Base-by-base conservation (phyloP, 768 basidiomycete species). In the Mrakia hoshinonis region DNA sequence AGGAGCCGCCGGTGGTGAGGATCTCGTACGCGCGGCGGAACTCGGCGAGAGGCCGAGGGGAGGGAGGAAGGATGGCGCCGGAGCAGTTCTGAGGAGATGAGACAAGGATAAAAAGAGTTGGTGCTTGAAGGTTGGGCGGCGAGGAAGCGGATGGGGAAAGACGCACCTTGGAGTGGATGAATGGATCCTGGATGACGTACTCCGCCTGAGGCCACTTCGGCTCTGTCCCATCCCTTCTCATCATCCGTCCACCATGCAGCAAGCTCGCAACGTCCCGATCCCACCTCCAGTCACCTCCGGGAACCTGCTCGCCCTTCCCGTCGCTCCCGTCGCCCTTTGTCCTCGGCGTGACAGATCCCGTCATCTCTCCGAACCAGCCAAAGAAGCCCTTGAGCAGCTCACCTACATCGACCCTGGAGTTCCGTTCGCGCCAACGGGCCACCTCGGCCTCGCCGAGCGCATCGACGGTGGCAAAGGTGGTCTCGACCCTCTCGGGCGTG, bases 391-490 rank as follows among this genome's bases (percentile, higher is more conserved):
- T 49, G 36, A 51, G 22, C n/a, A 68, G 67, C 13, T 49, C 51
- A 13, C 67, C 67, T 5, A 68, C 24, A 26, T 68, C 67, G n/a
- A 68, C 48, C 10, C 54, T 22, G 20, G 38, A 15, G 34, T 68
- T 68, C 51, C 36, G 4, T 18, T 68, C 34, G 13, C 39, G 34
- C 67, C 67, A 68, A 2, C 54, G 2, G 15, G 34, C 67, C 4
- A 49, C 52, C n/a, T 68, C 67, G 24, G 54, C 67, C 22, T 46
- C 67, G 34, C 48, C 54, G 22, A 54, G n/a, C 18, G 43, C 29
- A 24, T 48, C 63, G 43, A 71, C 70, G 39, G 70, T 63, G 5
- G 49, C 70, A n/a, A 71, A 71, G 4, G 70, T 71, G 20, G 70
- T 71, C 52, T 65, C 31, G 52, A 66, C 29, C 24, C 34, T 10